Evolutionary conservation across 1,284 basidiomycete species (phyloP), one percentile per base, ranked within the genome.

Genomic region (Singerocomus rubriflavus): DNA sequence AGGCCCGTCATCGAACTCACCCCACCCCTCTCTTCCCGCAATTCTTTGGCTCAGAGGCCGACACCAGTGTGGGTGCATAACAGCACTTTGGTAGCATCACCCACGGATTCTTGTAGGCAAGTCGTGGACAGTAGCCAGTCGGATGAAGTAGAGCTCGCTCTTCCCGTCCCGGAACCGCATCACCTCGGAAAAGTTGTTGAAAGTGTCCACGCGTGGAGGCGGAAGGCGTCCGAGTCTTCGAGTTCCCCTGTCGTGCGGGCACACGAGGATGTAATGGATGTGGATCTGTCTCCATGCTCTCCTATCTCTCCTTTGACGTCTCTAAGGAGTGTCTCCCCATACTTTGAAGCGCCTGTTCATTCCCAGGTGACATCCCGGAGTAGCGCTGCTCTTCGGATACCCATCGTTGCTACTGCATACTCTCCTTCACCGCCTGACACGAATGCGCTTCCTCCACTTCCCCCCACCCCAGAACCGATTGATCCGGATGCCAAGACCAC

Each of bases 111-210:
- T 14, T 63, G 61, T 39, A 71, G 75, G 48, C 60, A 75, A 17
- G 44, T 71, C 32, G 70, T 88, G 13, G 82, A 81, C n/a, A 85
- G 80, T 38, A 87, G 84, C 56, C 80, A 85, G 60, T 83, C 84
- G 39, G 81, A 85, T 55, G 86, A 88, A 61, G 70, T 73, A 44
- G 84, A 85, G 48, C 69, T 79, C 48, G 64, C 72, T 48, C 53
- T 72, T 8, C 65, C 71, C 21, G 57, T 57, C 44, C 39, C 52
- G 16, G 41, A 59, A 13, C 51, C 53, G 14, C 55, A 54, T 43
- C 60, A 72, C 50, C 53, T 65, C 0, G 56, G 51, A 25, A 63
- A 65, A n/a, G 63, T 74, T 21, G 70, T 69, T 48, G 65, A 73
- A 35, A 69, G 57, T 45, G 71, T 81, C 9, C 65, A 72, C 44